A percentile compares a stretch with the other conserved stretches of the same genome.
Evolutionary conservation across 371 early-diverging fungal genomes (phyloP).

Genomic region (Mortierella sp.): DNA sequence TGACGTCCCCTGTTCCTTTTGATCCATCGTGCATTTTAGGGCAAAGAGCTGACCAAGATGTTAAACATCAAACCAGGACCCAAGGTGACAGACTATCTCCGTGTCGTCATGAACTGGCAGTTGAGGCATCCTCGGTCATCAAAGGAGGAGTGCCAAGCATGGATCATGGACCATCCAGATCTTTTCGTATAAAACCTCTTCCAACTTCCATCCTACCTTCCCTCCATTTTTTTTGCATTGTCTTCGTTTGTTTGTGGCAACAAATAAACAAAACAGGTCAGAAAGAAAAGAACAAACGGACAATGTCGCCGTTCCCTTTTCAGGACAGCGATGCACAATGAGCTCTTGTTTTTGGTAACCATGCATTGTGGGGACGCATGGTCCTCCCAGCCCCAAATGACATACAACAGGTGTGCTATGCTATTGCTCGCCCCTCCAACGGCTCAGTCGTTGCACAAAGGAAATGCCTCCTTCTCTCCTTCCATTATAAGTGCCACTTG

Average conservation of each 20-base stretch:
- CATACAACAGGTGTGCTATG: too few relatives aligned
- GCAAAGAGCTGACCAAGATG: slow-evolving; percentile 41
- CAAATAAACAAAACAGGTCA: background rate
- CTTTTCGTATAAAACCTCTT: slow-evolving; percentile 20
- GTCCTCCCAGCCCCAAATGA: background rate
- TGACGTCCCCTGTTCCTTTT: background rate
- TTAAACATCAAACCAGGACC: slow-evolving; percentile 38
- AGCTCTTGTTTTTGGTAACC: background rate
- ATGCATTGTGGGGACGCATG: background rate
- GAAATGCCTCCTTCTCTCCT: too few relatives aligned
- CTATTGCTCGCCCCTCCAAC: too few relatives aligned
- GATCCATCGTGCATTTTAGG: slow-evolving; percentile 6
- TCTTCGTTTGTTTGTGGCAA: background rate
- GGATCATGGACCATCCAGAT: slow-evolving; percentile 31
- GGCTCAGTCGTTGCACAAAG: too few relatives aligned
- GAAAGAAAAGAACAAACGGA: background rate
- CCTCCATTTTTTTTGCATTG: background rate
- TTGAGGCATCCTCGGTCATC: slow-evolving; percentile 31
- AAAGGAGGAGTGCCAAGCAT: slow-evolving; percentile 48
- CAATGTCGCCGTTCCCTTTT: background rate
- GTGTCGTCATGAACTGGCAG: slow-evolving; percentile 45
- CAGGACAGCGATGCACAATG: background rate
- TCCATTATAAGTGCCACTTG: too few relatives aligned
- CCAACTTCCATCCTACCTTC: background rate
- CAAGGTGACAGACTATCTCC: slow-evolving; percentile 40